phyloP scores from a whole-genome alignment of 2,329 filamentous ascomycete species.

The Calonectria ilicicola region DNA sequence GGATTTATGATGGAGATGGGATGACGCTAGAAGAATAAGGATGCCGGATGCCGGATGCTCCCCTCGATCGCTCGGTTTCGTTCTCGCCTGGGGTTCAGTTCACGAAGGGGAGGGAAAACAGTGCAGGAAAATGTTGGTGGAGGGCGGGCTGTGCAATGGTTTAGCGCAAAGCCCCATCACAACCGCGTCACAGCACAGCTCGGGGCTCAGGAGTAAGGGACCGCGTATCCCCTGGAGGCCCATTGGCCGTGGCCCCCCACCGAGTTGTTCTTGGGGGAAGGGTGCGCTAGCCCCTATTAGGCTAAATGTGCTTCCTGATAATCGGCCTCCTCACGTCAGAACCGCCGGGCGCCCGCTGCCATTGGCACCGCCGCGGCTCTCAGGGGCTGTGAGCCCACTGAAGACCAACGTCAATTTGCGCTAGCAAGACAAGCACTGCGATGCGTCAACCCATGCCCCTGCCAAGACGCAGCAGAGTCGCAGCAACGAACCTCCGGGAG shows the following conservation, averaged over 20 bases:
- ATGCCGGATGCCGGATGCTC: neutral
- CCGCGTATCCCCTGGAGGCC: slow-evolving; percentile 1
- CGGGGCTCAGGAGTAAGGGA: slow-evolving; percentile 5
- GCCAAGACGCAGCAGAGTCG: neutral
- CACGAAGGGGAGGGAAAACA: neutral
- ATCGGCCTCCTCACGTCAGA: slow-evolving; percentile 9
- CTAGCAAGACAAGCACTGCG: neutral
- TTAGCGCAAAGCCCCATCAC: slow-evolving; percentile 1
- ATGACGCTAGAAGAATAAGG: neutral
- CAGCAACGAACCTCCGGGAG: neutral
- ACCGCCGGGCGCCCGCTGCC: neutral
- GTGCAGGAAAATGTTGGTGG: neutral
- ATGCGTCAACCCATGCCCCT: neutral
- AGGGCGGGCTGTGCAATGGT: neutral
- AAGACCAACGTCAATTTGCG: neutral
- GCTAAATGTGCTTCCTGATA: neutral
- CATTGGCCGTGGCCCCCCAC: slow-evolving; percentile 1
- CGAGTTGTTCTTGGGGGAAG: neutral
- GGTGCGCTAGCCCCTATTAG: neutral
- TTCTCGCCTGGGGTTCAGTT: neutral
- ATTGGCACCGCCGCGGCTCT: slow-evolving; percentile 4
- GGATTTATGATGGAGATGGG: neutral
- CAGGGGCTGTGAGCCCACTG: slow-evolving; percentile 15
- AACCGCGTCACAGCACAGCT: slow-evolving; percentile 2
- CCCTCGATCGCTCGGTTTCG: neutral